Percentiles rank a stretch among this genome's conserved stretches.
phyloP scores from a whole-genome alignment of 805 yeast species.

The Candida ascalaphidarum region DNA sequence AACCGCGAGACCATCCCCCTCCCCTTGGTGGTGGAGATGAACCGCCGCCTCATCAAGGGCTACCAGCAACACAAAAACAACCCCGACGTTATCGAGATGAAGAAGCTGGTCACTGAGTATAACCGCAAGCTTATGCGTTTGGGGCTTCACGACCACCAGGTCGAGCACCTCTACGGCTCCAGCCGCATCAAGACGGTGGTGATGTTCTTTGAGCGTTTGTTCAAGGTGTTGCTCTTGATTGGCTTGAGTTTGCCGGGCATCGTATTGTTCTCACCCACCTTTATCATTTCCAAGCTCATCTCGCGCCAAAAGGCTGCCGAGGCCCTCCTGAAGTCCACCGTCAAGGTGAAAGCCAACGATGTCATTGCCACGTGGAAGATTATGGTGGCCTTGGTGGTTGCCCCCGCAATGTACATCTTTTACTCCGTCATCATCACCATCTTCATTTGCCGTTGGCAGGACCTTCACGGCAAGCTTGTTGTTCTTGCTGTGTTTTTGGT shows the following conservation, averaged over 20 bases:
- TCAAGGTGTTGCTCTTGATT: conserved; percentile 18
- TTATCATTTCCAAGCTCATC: conserved; percentile 23
- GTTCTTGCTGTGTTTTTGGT: conserved; percentile 13
- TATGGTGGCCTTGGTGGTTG: conserved; percentile 31
- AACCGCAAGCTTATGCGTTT: conserved; percentile 19
- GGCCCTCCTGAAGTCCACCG: conserved; percentile 30
- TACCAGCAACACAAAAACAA: conserved; percentile 23
- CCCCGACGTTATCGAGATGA: conserved; percentile 24
- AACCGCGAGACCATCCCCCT: conserved; percentile 27
- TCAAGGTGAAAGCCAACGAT: conserved; percentile 32
- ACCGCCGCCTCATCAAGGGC: conserved; percentile 28
- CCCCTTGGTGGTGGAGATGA: conserved; percentile 35
- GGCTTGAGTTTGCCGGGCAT: conserved; percentile 30
- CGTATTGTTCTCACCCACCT: conserved; percentile 31
- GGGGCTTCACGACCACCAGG: conserved; percentile 35
- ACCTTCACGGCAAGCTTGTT: conserved; percentile 7
- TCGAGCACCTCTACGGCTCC: conserved; percentile 17
- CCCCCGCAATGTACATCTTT: conserved; percentile 31
- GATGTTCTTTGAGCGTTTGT: conserved; percentile 16
- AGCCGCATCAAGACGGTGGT: conserved; percentile 13
- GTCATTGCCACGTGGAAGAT: conserved; percentile 37
- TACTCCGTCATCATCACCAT: conserved; percentile 25
- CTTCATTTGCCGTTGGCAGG: conserved; percentile 8
- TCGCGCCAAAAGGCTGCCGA: conserved; percentile 26
- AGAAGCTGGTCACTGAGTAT: conserved; percentile 21